Conservation (phyloP, 176 grass and related monocot genomes). For the Elymus sibiricus region DNA sequence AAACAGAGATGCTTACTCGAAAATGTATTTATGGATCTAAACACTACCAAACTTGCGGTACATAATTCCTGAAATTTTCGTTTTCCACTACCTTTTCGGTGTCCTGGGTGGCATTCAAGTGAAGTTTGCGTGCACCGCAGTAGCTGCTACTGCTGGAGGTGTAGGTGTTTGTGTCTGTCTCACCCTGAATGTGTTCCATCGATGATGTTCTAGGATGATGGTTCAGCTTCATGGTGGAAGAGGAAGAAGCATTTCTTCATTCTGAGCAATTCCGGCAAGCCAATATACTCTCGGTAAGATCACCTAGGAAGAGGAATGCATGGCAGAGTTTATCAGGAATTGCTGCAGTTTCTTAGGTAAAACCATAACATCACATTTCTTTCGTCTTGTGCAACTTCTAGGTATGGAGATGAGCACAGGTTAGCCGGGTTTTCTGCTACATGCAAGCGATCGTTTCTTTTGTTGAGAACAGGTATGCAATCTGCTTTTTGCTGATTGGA, state of each 20-base stretch:
- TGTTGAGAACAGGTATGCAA: constrained; percentile 76
- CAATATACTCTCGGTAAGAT: constrained; percentile 81
- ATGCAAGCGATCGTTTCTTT: constrained; percentile 92
- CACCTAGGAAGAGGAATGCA: not conserved
- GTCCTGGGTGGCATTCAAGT: too few relatives aligned
- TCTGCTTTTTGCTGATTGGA: too few relatives aligned
- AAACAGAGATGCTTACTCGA: too few relatives aligned
- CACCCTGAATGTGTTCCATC: too few relatives aligned
- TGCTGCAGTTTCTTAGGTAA: too few relatives aligned
- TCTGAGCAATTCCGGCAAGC: constrained; percentile 91
- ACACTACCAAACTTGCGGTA: too few relatives aligned
- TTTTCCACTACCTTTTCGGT: too few relatives aligned
- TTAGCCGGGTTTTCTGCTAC: constrained; percentile 96
- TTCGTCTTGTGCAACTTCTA: constrained; percentile 20
- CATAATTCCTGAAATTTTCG: too few relatives aligned
- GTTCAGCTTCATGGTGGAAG: constrained; percentile 89
- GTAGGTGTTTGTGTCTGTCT: too few relatives aligned
- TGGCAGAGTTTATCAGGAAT: not conserved
- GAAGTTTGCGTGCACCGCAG: too few relatives aligned
- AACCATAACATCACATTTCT: not conserved
- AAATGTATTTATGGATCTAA: too few relatives aligned
- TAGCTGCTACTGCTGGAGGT: too few relatives aligned
- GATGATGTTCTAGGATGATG: constrained; percentile 57
- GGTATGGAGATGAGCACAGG: constrained; percentile 96
- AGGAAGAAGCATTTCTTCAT: constrained; percentile 95